Evolutionary conservation across 176 grass and related monocot species (phyloP).

Genomic region (Avena sativa): DNA sequence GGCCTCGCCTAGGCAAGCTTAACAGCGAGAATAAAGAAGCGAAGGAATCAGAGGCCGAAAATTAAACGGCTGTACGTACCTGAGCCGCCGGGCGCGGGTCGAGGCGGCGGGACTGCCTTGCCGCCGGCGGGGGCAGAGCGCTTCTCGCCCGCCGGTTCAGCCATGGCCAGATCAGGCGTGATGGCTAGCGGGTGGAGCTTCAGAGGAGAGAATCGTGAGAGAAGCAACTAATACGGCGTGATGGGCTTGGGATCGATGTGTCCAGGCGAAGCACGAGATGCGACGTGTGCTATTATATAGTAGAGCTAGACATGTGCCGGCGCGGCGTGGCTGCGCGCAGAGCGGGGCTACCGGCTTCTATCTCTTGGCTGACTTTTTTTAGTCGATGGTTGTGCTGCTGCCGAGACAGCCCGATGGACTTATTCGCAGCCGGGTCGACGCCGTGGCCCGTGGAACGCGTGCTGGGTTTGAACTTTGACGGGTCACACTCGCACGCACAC

Average conservation of each 20-base stretch:
- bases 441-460: too few species aligned
- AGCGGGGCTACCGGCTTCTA: neutral
- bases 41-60: neutral
- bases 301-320: neutral
- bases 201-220: neutral
- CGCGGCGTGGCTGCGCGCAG: neutral
- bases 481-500: too few species aligned
- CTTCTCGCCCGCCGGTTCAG: slow-evolving; percentile 36
- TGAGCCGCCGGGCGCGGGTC: slow-evolving; percentile 32
- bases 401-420: neutral
- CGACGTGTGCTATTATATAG: neutral
- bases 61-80: slow-evolving; percentile 11
- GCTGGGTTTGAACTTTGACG: too few species aligned
- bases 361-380: too few species aligned
- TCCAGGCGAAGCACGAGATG: too few species aligned
- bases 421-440: neutral
- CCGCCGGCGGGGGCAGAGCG: neutral
- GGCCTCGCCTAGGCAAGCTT: neutral
- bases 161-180: neutral
- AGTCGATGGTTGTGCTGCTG: too few species aligned
- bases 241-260: neutral
- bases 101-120: slow-evolving; percentile 16
- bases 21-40: neutral
- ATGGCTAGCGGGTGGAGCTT: neutral
- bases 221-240: neutral